These are phyloP conservation scores for Pseudodiploospora longispora DNA, from an alignment of 2,329 filamentous ascomycete genomes.

Conservation along the genomic window DNA sequence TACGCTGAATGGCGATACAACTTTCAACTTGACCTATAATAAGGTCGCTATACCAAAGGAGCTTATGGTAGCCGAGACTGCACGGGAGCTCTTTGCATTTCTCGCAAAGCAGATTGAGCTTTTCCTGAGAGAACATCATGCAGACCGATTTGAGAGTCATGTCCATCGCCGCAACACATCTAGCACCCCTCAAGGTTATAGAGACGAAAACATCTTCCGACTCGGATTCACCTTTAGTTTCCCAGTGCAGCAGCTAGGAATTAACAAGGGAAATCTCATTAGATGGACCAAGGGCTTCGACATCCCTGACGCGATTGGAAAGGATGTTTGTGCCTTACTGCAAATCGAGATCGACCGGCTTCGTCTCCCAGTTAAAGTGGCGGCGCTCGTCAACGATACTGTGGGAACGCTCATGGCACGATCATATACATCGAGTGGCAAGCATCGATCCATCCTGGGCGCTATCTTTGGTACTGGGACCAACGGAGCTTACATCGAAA, in stretches of 20 bases:
- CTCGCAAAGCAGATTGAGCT: constrained; percentile 84
- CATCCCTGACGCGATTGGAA: constrained; percentile 85
- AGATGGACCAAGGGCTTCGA: constrained; percentile 99
- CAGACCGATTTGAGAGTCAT: constrained; percentile 73
- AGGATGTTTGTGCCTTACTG: constrained; percentile 87
- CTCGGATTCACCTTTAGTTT: constrained; percentile 99
- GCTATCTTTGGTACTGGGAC: constrained; percentile 97
- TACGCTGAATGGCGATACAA: constrained; percentile 85
- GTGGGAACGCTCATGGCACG: constrained; percentile 97
- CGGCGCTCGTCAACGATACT: constrained; percentile 93
- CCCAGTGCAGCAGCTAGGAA: constrained; percentile 85
- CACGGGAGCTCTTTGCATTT: constrained; percentile 83
- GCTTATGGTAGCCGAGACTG: constrained; percentile 82
- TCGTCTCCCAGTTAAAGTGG: constrained; percentile 83
- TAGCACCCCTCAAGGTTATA: constrained; percentile 50
- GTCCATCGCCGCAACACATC: constrained; percentile 54
- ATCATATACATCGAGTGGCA: constrained; percentile 86
- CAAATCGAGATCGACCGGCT: constrained; percentile 85
- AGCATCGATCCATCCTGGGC: constrained; percentile 79
- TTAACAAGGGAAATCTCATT: constrained; percentile 90
- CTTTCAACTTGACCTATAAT: constrained; percentile 85
- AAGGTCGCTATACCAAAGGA: constrained; percentile 87
- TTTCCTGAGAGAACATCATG: constrained; percentile 82
- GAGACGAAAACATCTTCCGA: constrained; percentile 75
- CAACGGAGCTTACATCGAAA: constrained; percentile 96